Evolutionary conservation across 2,329 filamentous ascomycete genomes (phyloP), one percentile per base, ranked within the genome.

Genomic region (Penicillium sp.): DNA sequence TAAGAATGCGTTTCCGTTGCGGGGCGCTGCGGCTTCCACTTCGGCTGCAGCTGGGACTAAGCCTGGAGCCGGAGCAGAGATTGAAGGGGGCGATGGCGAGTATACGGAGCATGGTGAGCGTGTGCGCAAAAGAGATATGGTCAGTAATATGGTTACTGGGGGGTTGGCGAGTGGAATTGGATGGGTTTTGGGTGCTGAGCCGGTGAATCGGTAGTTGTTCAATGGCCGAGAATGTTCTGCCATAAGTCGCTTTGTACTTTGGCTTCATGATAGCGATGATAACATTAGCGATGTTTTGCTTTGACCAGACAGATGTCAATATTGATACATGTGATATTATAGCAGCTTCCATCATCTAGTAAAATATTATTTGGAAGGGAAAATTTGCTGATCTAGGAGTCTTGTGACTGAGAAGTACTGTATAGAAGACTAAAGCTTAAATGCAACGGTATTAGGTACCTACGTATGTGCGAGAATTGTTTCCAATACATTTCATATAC

Each of bases 81-180:
- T 15, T 45, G 37, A 37, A 12, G 23, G 46, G 9, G 14, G 9
- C 2, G 31, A 31, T 26, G 31, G 18, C 8, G 48, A 42, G 37
- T 14, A 25, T 15, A 12, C 29, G 7, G 66, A 61, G 6, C 56
- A 62, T n/a, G 69, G 61, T 15, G 66, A 69, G 1, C 70, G 73
- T 41, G 73, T 79, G 15, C 69, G 79, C 41, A 81, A 81, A 63
- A 68, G 79, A 55, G 79, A 81, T 67, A 71, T 86, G 73, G 83
- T 87, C 46, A 84, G 84, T 55, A 86, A 80, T 72, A 84, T 84
- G 70, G 85, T 86, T 6, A 85, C 82, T 12, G 84, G 83, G 2
- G 83, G 83, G 6, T 69, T 87, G 65, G 83, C 82, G 7, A 84
- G 79, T 67, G 85, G 85, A 9, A 75, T 88, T 64, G 85, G 85